Base-by-base conservation (phyloP, 1,284 basidiomycete species). In the Ganoderma resinaceum region DNA sequence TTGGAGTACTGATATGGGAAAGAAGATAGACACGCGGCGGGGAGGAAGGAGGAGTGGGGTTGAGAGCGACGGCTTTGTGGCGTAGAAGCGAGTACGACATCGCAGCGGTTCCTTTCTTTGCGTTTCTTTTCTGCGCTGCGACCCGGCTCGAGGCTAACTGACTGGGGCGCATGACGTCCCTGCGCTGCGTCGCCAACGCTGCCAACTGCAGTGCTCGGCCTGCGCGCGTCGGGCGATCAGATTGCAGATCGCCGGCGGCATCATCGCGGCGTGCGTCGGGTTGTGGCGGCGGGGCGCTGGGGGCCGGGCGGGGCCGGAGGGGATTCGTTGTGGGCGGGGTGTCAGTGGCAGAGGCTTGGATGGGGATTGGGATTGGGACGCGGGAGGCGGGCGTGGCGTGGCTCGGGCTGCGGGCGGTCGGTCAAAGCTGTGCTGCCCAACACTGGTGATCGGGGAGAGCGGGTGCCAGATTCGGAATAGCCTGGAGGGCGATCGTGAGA, bases 381-480 rank as follows among this genome's bases (percentile, higher is more conserved):
- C 31, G n/a, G 53, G 43, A 42, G 35, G 26, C 61, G 57, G 20
- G 38, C 26, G 52, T 33, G n/a, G 37, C 2, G 6, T 38, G 37
- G 37, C 5, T 35, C 61, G 57, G 12, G 38, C 26, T 33, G 35
- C 38, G 43, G 63, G 23, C 31, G n/a, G 35, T 49, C 31, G 64
- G 26, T 23, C 16, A 65, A 70, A 52, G 68, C 71, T 68, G 71
- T 68, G 71, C 68, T n/a, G 43, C 14, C 29, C 46, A 40, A 72
- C 71, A 72, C 71, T 68, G 71, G 71, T 72, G 71, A 72, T 72
- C 71, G 71, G 71, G 68, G 71, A 70, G 68, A 61, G 67, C 68
- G 66, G 65, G 63, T 65, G 66, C 68, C 71, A 61, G 57, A 60
- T 67, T 61, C 16, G 66, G 71, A 66, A 67, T 72, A 70, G 68